Conservation (phyloP, 1,139 yeast genomes). For the Yamadazyma triangularis region DNA sequence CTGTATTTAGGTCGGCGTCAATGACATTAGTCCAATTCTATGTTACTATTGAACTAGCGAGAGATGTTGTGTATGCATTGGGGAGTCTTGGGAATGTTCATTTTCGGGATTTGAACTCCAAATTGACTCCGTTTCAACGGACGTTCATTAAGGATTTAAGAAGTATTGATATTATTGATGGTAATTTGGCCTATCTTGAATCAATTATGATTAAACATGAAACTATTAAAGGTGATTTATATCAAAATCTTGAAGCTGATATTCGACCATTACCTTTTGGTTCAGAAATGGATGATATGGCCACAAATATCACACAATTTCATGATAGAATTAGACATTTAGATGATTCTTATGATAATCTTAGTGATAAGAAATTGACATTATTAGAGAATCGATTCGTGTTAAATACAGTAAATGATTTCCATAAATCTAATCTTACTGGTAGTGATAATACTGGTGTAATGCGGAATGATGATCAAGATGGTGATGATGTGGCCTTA, state of each 20-base stretch:
- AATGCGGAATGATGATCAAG: constrained; percentile 5
- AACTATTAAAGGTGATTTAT: constrained; percentile 22
- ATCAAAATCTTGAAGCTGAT: constrained; percentile 22
- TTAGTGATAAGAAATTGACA: constrained; percentile 19
- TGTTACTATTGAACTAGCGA: constrained; percentile 64
- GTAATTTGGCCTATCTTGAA: constrained; percentile 25
- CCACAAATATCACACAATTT: constrained; percentile 16
- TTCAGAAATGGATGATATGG: constrained; percentile 29
- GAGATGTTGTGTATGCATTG: constrained; percentile 63
- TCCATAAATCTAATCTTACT: constrained; percentile 18
- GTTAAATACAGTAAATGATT: constrained; percentile 24
- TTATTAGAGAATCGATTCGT: constrained; percentile 34
- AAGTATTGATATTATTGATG: constrained; percentile 32
- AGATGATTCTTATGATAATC: constrained; percentile 24
- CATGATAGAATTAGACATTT: constrained; percentile 29
- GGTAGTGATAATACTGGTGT: constrained; percentile 6
- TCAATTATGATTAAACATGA: constrained; percentile 34
- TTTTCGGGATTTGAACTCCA: constrained; percentile 78
- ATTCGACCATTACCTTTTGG: constrained; percentile 24
- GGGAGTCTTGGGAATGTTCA: constrained; percentile 59
- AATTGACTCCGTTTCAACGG: constrained; percentile 78
- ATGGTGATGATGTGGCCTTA: constrained; percentile 31
- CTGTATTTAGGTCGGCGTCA: constrained; percentile 67
- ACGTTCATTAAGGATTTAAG: constrained; percentile 82
- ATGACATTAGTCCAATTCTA: constrained; percentile 74